Conservation (phyloP, 495 filamentous ascomycete genomes). For the Rusavskia elegans region DNA sequence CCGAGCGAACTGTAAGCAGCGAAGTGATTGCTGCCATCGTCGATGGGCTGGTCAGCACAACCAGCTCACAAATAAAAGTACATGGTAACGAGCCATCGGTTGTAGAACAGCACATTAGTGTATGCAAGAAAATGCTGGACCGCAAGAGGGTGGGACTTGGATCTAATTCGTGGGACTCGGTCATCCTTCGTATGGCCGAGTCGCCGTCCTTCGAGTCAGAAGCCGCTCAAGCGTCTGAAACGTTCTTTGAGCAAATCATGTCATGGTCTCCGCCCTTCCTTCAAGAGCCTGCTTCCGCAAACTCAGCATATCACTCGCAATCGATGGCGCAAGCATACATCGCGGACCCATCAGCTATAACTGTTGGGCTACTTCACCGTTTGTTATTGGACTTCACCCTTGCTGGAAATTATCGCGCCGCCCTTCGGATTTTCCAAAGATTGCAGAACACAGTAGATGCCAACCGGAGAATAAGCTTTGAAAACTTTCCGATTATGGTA, state of each 20-base stretch:
- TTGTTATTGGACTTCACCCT: constrained; percentile 3
- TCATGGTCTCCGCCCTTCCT: not conserved
- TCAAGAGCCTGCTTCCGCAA: not conserved
- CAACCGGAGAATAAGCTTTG: constrained; percentile 4
- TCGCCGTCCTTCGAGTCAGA: constrained; percentile 24
- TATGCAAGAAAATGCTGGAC: constrained; percentile 21
- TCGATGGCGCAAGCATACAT: not conserved
- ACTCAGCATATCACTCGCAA: not conserved
- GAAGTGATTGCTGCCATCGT: constrained; percentile 40
- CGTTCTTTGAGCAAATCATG: constrained; percentile 20
- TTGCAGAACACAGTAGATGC: constrained; percentile 8
- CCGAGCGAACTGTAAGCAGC: constrained; percentile 34
- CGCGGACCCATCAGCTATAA: constrained; percentile 4
- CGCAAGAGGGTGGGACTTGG: constrained; percentile 15
- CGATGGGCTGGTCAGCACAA: constrained; percentile 30
- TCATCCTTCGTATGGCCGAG: constrained; percentile 37
- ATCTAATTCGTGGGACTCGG: constrained; percentile 26
- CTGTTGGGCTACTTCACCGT: constrained; percentile 10
- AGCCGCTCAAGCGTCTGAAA: constrained; percentile 26
- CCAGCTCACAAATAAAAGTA: constrained; percentile 4
- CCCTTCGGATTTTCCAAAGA: constrained; percentile 7
- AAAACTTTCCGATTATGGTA: constrained; percentile 6
- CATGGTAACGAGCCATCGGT: not conserved
- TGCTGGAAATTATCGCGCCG: constrained; percentile 4
- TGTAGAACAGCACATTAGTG: constrained; percentile 12